These are phyloP conservation scores for Paratinospora sagittata DNA, from an alignment of 164 flowering plant genomes.

Conservation along the genomic window DNA sequence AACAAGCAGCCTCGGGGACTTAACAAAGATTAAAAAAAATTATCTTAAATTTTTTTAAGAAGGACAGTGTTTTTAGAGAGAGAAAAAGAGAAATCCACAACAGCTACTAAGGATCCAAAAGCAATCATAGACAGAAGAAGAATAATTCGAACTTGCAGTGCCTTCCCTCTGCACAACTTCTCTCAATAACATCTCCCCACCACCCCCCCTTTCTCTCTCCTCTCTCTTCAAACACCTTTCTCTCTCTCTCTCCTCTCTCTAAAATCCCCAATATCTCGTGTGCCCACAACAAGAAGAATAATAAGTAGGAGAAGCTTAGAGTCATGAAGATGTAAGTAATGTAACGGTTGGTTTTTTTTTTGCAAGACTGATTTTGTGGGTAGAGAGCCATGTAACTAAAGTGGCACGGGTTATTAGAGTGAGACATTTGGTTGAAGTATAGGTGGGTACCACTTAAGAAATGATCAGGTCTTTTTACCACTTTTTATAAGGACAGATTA, in stretches of 20 bases:
- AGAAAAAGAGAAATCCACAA: slow-evolving; percentile 29
- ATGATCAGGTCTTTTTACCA: not conserved
- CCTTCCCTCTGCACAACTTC: slow-evolving; percentile 36
- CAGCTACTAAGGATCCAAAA: slow-evolving; percentile 33
- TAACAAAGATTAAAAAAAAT: not conserved
- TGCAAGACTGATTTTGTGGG: not conserved
- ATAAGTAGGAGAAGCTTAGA: not conserved
- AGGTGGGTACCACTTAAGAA: not conserved
- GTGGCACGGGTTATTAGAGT: not conserved
- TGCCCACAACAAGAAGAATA: not conserved
- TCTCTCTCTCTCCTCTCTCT: slow-evolving; percentile 9
- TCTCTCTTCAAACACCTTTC: not conserved
- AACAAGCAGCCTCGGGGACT: slow-evolving; percentile 39
- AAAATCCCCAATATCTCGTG: not conserved
- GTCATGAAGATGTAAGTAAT: too few relatives aligned
- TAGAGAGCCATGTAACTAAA: not conserved
- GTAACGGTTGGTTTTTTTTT: not conserved
- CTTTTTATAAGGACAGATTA: slow-evolving; percentile 1
- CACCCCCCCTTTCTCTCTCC: slow-evolving; percentile 12
- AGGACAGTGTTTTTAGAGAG: slow-evolving; percentile 1
- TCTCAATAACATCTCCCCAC: slow-evolving; percentile 15
- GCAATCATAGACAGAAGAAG: slow-evolving; percentile 33
- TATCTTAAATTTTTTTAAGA: too few relatives aligned
- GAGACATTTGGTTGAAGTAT: not conserved
- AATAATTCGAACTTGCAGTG: slow-evolving; percentile 65